These are phyloP conservation scores for Venturia pyrina DNA, from an alignment of 2,329 filamentous ascomycete genomes.

Conservation along the genomic window DNA sequence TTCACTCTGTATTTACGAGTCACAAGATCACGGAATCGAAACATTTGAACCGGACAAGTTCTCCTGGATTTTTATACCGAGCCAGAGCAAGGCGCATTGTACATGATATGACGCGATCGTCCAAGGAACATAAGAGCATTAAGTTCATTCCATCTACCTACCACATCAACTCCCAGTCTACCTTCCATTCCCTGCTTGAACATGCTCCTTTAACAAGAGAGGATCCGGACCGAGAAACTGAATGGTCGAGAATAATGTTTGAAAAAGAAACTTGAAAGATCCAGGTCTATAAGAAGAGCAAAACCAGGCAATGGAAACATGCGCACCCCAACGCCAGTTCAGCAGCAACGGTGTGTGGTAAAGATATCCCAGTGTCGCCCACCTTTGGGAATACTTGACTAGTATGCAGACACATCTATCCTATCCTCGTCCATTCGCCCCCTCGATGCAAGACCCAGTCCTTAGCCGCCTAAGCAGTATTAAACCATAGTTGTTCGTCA, in stretches of 20 bases:
- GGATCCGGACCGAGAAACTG: too few relatives aligned
- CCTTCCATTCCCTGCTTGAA: not conserved
- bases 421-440: not conserved
- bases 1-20: too few relatives aligned
- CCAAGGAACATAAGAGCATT: too few relatives aligned
- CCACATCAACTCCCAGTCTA: not conserved
- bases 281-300: not conserved
- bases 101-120: too few relatives aligned
- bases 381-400: not conserved
- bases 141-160: not conserved
- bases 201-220: too few relatives aligned
- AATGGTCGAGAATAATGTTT: not conserved
- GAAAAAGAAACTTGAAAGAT: not conserved
- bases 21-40: too few relatives aligned
- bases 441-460: not conserved
- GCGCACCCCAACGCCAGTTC: not conserved
- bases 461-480: not conserved
- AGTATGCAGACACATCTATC: not conserved
- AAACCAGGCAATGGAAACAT: not conserved
- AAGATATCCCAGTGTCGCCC: not conserved
- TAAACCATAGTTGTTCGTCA: not conserved
- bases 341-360: not conserved
- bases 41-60: too few relatives aligned
- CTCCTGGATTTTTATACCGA: too few relatives aligned
- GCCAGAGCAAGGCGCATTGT: too few relatives aligned